These are phyloP conservation scores for Chloranthus sessilifolius DNA, from an alignment of 164 flowering plant genomes.

Conservation along the genomic window DNA sequence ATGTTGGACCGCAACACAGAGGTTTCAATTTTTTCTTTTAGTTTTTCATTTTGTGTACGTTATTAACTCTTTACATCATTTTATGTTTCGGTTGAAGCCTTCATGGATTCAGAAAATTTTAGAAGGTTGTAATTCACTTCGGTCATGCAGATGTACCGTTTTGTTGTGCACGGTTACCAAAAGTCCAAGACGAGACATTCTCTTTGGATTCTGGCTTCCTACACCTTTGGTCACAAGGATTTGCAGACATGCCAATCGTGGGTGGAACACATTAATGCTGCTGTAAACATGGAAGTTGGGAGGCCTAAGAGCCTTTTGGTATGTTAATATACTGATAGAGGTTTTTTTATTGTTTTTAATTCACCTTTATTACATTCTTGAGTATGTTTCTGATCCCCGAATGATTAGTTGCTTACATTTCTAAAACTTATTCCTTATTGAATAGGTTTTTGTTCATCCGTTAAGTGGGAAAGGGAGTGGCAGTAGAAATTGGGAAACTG, in stretches of 20 bases:
- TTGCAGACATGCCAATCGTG: constrained; percentile 56
- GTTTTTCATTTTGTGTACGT: background rate
- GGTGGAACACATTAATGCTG: constrained; percentile 46
- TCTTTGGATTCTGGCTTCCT: constrained; percentile 36
- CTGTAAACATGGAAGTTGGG: constrained; percentile 35
- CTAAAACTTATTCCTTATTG: constrained; percentile 22
- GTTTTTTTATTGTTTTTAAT: constrained; percentile 1
- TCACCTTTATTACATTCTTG: background rate
- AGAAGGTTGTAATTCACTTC: constrained; percentile 8
- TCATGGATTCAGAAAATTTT: no score
- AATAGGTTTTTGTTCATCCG: constrained; percentile 86
- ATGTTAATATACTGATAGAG: constrained; percentile 14
- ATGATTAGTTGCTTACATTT: constrained; percentile 4
- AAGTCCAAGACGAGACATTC: constrained; percentile 46
- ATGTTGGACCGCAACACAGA: constrained; percentile 30
- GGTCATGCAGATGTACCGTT: constrained; percentile 67
- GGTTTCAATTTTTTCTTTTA: constrained; percentile 30
- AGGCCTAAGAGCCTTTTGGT: constrained; percentile 91
- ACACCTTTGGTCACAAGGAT: constrained; percentile 69
- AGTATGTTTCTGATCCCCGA: background rate
- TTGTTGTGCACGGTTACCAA: constrained; percentile 58
- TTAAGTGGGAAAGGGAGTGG: constrained; percentile 85
- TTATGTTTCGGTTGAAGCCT: background rate
- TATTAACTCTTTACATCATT: constrained; percentile 2
- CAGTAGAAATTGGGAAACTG: constrained; percentile 63